Conservation (phyloP, 202 grass and related monocot species). For the Carex arenaria region DNA sequence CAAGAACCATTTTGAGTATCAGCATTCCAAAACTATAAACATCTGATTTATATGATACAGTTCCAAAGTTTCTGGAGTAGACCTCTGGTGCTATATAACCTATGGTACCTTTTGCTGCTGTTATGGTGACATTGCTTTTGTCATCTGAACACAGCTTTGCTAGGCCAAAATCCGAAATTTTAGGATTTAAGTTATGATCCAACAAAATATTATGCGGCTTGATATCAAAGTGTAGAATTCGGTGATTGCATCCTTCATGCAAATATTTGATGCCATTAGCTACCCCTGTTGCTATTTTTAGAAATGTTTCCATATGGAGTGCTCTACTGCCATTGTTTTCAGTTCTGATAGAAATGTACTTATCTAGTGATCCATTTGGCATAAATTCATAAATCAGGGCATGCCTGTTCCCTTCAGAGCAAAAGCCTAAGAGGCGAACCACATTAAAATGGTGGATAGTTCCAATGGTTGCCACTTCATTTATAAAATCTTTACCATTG, state of each 20-base stretch:
- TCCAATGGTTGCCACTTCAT: constrained; percentile 66
- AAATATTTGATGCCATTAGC: constrained; percentile 56
- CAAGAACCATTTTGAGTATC: constrained; percentile 54
- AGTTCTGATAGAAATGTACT: constrained; percentile 32
- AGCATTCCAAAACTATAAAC: constrained; percentile 70
- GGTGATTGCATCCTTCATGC: constrained; percentile 53
- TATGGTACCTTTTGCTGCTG: constrained; percentile 48
- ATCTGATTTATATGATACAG: constrained; percentile 55
- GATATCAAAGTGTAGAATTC: constrained; percentile 60
- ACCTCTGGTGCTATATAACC: constrained; percentile 70
- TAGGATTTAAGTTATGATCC: constrained; percentile 43
- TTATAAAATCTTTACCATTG: constrained; percentile 59
- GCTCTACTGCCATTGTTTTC: neutral
- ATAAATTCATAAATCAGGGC: constrained; percentile 67
- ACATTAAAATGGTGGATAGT: constrained; percentile 63
- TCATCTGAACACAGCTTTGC: constrained; percentile 52
- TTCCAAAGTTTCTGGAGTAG: constrained; percentile 55
- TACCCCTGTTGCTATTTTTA: constrained; percentile 38
- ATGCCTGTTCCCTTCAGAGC: constrained; percentile 33
- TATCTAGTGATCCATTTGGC: constrained; percentile 63
- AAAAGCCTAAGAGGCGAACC: constrained; percentile 49
- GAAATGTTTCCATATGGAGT: constrained; percentile 17
- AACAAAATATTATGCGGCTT: constrained; percentile 57
- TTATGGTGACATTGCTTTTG: constrained; percentile 45
- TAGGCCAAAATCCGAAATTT: constrained; percentile 66